Evolutionary conservation across 176 grass and related monocot genomes (phyloP).

Genomic region (barley (Hordeum vulgare)): DNA sequence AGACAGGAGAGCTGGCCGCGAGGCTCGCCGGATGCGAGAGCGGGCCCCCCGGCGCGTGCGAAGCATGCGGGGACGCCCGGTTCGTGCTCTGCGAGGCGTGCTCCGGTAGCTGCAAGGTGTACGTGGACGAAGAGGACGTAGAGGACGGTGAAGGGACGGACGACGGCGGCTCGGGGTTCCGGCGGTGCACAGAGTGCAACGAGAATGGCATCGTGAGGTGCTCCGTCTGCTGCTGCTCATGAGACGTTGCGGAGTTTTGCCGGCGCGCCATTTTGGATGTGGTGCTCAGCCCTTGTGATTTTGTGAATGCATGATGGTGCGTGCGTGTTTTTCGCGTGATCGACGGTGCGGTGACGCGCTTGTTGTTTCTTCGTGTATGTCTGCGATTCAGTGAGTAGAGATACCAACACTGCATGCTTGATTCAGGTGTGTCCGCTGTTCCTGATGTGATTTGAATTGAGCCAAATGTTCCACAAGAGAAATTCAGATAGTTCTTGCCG

Average conservation of each 20-base stretch:
- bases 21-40: constrained; percentile 48
- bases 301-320: constrained; percentile 31
- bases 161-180: constrained; percentile 29
- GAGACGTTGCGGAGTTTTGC: neutral
- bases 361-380: neutral
- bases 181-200: constrained; percentile 79
- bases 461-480: neutral
- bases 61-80: constrained; percentile 63
- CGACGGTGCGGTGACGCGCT: neutral
- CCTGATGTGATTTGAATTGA: neutral
- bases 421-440: neutral
- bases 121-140: constrained; percentile 17
- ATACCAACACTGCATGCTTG: neutral
- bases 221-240: constrained; percentile 48
- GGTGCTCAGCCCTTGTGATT: neutral
- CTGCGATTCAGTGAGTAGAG: neutral
- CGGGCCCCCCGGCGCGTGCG: constrained; percentile 33
- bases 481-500: constrained; percentile 6
- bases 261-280: constrained; percentile 4
- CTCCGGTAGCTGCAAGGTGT: constrained; percentile 94
- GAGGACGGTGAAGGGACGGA: neutral
- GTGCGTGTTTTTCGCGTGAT: neutral
- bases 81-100: constrained; percentile 86
- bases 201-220: constrained; percentile 95
- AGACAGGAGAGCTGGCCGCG: constrained; percentile 51